A percentile compares a stretch with the other conserved stretches of the same genome.
phyloP scores from a whole-genome alignment of 257 asterid genomes.

The Solanum dulcamara region DNA sequence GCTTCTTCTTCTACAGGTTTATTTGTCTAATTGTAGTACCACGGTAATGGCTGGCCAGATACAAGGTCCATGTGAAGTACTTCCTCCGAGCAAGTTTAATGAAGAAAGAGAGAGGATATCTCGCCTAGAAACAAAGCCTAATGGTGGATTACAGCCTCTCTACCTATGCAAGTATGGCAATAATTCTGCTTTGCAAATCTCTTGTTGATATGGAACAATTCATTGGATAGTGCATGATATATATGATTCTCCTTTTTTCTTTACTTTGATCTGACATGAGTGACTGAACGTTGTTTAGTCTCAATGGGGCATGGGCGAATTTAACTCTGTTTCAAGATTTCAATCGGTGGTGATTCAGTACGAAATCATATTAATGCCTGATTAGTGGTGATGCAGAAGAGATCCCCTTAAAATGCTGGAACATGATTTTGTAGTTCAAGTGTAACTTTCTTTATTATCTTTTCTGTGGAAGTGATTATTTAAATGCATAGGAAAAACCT shows the following conservation, averaged over 20 bases:
- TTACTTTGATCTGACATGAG: background rate
- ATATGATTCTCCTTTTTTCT: background rate
- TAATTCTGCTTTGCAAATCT: background rate
- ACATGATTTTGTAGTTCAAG: background rate
- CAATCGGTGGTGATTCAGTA: background rate
- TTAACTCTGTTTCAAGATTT: background rate
- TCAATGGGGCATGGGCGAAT: background rate
- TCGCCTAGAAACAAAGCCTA: constrained; percentile 24
- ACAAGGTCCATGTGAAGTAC: constrained; percentile 76
- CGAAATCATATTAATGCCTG: background rate
- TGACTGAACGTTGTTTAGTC: background rate
- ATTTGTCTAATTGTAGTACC: constrained; percentile 52
- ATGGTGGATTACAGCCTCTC: constrained; percentile 42
- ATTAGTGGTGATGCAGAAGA: background rate
- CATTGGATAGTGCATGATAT: background rate
- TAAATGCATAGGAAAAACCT: background rate
- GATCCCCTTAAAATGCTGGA: background rate
- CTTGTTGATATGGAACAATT: background rate
- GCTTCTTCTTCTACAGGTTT: constrained; percentile 46
- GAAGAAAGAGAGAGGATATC: constrained; percentile 67
- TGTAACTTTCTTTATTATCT: background rate
- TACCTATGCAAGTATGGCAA: constrained; percentile 82
- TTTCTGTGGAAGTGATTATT: background rate
- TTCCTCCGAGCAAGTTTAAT: constrained; percentile 62
- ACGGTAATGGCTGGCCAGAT: constrained; percentile 58